phyloP scores from a whole-genome alignment of 2,329 filamentous ascomycete species.

The Scorias spongiosa region DNA sequence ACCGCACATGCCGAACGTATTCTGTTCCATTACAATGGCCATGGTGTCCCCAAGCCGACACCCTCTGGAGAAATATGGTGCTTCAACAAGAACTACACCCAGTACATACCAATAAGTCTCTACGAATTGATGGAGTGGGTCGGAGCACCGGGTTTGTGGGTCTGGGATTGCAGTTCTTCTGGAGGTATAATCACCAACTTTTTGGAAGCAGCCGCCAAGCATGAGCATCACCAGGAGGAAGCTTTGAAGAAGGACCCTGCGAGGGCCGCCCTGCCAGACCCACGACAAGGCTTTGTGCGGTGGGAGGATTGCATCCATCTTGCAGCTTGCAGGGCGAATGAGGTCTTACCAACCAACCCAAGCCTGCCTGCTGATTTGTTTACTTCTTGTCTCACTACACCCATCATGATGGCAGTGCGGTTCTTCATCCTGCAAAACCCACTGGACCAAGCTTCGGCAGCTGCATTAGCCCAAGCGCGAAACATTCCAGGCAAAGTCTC shows the following conservation, averaged over 20 bases:
- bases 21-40: conserved; percentile 96
- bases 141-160: conserved; percentile 85
- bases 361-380: conserved; percentile 88
- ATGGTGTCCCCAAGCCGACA: conserved; percentile 91
- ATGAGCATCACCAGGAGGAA: conserved; percentile 77
- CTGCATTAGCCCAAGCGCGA: conserved; percentile 70
- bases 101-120: conserved; percentile 92
- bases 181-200: conserved; percentile 94
- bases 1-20: conserved; percentile 95
- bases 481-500: conserved; percentile 83
- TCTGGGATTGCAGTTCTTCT: conserved; percentile 95
- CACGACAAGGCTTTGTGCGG: conserved; percentile 26
- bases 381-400: conserved; percentile 87
- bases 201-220: conserved; percentile 84
- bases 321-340: conserved; percentile 77
- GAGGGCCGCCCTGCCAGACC: conserved; percentile 9
- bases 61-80: conserved; percentile 97
- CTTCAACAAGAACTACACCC: conserved; percentile 96
- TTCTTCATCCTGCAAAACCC: conserved; percentile 95
- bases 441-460: conserved; percentile 35
- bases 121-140: conserved; percentile 95
- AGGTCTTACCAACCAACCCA: conserved; percentile 89
- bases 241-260: conserved; percentile 55
- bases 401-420: conserved; percentile 91
- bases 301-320: conserved; percentile 85